Evolutionary conservation across 441 rosid species (phyloP), one percentile per base, ranked within the genome.

Genomic region (Aquilaria agallochum): DNA sequence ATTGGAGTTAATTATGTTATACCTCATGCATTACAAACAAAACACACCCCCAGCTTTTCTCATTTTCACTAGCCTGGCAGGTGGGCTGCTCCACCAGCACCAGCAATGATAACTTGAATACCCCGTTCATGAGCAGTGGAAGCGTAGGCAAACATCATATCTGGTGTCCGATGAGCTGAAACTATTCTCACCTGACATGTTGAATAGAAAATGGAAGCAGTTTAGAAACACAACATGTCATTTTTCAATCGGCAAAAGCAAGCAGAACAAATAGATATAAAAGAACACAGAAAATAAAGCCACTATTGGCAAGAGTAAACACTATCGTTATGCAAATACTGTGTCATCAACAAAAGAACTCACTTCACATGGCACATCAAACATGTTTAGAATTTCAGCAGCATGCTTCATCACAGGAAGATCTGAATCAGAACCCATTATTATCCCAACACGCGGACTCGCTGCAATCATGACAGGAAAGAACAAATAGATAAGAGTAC

Each of bases 41-140:
- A 32, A 30, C 36, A 49, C 31, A 15, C 11, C 27, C 27, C 27
- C n/a, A 6, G 4, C 27, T 2, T 30, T 51, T 45, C 14, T 46
- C 44, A 46, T 33, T 15, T 45, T 11, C 69, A 68, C 83, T 80
- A 56, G 60, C 98, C 97, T 74, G 98, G 98, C 65, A 95, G 79
- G 80, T 95, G 99, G 50, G 97, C 97, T 56, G 99, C 98, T 58
- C 98, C 99, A 72, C 99, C 98, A 65, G 99, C 99, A 58, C 97
- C 99, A 49, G 98, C 97, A 59, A 95, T 88, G 68, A 92, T 92
- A 57, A 95, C 76, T 64, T 88, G 95, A 63, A 86, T 53, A 13
- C 99, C 98, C 71, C 84, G 76, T 27, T 76, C 79, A 67, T 61
- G 70, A 51, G 96, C 93, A 70, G 95, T 78, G 9, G 65, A 72